Conservation (phyloP, 1,284 basidiomycete genomes). For the Microbotryum violaceum region DNA sequence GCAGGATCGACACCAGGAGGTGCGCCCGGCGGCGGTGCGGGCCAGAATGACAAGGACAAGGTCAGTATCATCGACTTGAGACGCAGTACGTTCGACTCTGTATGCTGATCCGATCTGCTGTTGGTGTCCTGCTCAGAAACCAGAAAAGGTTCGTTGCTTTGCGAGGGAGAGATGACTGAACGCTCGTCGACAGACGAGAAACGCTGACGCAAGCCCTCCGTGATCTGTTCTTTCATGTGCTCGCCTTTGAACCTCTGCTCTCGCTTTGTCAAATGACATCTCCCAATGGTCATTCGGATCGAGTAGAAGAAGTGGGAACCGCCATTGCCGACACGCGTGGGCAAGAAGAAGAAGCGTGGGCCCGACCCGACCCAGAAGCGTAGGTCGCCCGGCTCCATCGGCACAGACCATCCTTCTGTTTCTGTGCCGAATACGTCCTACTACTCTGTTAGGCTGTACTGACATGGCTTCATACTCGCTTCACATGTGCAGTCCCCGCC, state of each 20-base stretch:
- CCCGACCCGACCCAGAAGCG: constrained; percentile 81
- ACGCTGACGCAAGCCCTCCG: constrained; percentile 1
- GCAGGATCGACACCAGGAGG: constrained; percentile 20
- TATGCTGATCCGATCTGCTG: not conserved
- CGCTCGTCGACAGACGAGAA: not conserved
- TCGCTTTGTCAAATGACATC: not conserved
- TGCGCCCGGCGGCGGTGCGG: constrained; percentile 10
- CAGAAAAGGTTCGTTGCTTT: constrained; percentile 23
- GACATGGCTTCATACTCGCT: not conserved
- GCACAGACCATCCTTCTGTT: not conserved
- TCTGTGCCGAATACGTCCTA: not conserved
- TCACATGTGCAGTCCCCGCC: constrained; percentile 54
- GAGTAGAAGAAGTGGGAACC: constrained; percentile 90
- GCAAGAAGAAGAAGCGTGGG: constrained; percentile 83
- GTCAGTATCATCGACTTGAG: constrained; percentile 2
- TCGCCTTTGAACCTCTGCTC: not conserved
- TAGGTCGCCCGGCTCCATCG: constrained; percentile 2
- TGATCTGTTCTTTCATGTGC: not conserved
- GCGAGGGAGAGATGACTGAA: constrained; percentile 7
- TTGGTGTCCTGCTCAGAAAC: constrained; percentile 11
- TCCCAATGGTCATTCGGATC: not conserved
- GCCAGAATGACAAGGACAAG: constrained; percentile 33
- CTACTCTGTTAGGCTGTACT: not conserved
- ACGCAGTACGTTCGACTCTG: not conserved
- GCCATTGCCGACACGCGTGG: constrained; percentile 91